These are phyloP conservation scores for Claviceps arundinis DNA, from an alignment of 2,329 filamentous ascomycete species.

Conservation along the genomic window DNA sequence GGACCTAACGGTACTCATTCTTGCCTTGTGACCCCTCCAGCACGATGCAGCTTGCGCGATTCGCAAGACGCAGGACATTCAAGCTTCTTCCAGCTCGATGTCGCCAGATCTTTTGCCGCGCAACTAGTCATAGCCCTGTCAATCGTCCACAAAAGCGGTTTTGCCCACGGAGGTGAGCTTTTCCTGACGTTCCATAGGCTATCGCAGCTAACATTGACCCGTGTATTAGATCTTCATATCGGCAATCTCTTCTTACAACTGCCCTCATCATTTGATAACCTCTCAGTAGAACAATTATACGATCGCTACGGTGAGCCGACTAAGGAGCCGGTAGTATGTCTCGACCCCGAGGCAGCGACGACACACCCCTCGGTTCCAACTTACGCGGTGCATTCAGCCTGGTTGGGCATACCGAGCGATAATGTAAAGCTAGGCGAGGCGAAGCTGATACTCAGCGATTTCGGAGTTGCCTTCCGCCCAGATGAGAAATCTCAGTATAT, in stretches of 20 bases:
- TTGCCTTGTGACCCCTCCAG: too few species aligned
- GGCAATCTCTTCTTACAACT: constrained; percentile 19
- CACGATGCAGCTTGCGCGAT: constrained; percentile 14
- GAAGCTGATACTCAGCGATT: constrained; percentile 5
- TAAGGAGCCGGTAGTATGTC: too few species aligned
- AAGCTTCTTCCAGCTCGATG: too few species aligned
- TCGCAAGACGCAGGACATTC: constrained; percentile 11
- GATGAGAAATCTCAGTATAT: constrained; percentile 10
- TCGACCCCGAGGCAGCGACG: too few species aligned
- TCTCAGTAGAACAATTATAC: constrained; percentile 16
- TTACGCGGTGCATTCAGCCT: constrained; percentile 15
- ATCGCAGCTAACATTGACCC: too few species aligned
- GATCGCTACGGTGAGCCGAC: constrained; percentile 11
- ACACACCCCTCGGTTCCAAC: too few species aligned
- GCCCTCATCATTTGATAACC: constrained; percentile 10
- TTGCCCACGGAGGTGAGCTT: too few species aligned
- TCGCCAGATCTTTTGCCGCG: too few species aligned
- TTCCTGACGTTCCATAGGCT: too few species aligned
- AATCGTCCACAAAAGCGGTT: constrained; percentile 12
- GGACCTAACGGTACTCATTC: constrained; percentile 9
- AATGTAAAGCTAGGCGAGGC: constrained; percentile 5
- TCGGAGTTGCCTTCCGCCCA: constrained; percentile 15
- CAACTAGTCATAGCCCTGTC: constrained; percentile 8
- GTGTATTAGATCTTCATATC: neutral
- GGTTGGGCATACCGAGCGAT: constrained; percentile 10